Evolutionary conservation across 2,329 filamentous ascomycete genomes (phyloP), one percentile per base, ranked within the genome.

Genomic region (Diplodia sapinea): DNA sequence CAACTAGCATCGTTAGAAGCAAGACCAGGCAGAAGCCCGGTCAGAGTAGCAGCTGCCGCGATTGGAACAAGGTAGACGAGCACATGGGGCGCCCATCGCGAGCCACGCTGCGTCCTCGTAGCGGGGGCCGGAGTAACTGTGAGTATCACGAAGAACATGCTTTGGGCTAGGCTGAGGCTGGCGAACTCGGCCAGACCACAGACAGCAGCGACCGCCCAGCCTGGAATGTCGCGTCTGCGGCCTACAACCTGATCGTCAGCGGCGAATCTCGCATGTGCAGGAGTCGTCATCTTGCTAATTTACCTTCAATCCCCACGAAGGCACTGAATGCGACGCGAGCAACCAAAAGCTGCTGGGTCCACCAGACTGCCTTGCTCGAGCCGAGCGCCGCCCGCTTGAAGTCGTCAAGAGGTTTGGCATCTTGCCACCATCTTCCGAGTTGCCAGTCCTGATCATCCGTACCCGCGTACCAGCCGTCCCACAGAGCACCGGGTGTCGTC

Each of bases 71-170:
- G 72, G 62, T 78, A 76, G 2, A 79, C 71, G 26, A 68, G 68
- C 1, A 75, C 72, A 49, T 74, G 73, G 1, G 78, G 78, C 1
- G 76, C 74, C 69, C 71, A 69, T 76, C 81, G 74, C 61, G 69
- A 74, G 70, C 72, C 78, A 54, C 68, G 74, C 70, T 67, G 73
- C 50, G 50, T 56, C 38, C 68, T 76, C 55, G 62, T 73, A 68
- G 71, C 76, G 23, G 85, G 83, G 5, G 83, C 74, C 0, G 86
- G 86, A 0, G 84, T 87, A 31, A 88, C 81, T 11, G 88, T 78
- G 33, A 89, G 78, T 8, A 85, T 83, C 11, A 89, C 73, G 72
- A 86, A 88, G 78, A 90, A 90, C 36, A 90, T 76, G 71, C 87
- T 89, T 75, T 88, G 84, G 2, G 87, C 86, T 71, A 86, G 89